phyloP scores from a whole-genome alignment of 495 filamentous ascomycete genomes.

The Tuber umbilicatum region DNA sequence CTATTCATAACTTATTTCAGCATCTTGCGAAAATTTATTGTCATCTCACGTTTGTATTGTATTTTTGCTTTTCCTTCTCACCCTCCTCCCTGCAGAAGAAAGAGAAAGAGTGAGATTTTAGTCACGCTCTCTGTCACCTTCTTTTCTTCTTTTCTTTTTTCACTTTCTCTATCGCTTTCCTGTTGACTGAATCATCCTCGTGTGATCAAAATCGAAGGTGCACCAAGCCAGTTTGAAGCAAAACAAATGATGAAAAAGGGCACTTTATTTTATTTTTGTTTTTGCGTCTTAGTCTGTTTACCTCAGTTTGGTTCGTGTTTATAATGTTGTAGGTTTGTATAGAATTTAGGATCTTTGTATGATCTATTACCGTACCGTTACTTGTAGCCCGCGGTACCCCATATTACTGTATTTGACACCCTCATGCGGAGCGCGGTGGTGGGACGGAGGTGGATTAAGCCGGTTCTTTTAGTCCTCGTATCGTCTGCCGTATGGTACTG shows the following conservation, averaged over 20 bases:
- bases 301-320: background rate
- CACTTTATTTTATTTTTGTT: slow-evolving; percentile 14
- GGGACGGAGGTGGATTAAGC: background rate
- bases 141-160: slow-evolving; percentile 27
- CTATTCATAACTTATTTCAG: background rate
- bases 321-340: background rate
- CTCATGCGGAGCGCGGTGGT: background rate
- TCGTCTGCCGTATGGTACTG: background rate
- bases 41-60: background rate
- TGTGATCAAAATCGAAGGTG: background rate
- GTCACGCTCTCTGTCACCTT: slow-evolving; percentile 22
- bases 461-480: background rate
- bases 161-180: slow-evolving; percentile 12
- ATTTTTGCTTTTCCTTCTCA: background rate
- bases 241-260: slow-evolving; percentile 1
- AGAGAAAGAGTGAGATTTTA: background rate
- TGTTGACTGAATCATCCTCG: background rate
- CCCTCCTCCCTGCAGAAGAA: background rate
- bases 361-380: background rate
- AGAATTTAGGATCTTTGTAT: slow-evolving; percentile 1
- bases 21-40: background rate
- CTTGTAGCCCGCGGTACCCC: background rate
- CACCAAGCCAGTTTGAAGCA: background rate
- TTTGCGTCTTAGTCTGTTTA: background rate
- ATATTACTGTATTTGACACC: background rate